Conservation (phyloP, 805 yeast genomes). For the Priceomyces carsonii region DNA sequence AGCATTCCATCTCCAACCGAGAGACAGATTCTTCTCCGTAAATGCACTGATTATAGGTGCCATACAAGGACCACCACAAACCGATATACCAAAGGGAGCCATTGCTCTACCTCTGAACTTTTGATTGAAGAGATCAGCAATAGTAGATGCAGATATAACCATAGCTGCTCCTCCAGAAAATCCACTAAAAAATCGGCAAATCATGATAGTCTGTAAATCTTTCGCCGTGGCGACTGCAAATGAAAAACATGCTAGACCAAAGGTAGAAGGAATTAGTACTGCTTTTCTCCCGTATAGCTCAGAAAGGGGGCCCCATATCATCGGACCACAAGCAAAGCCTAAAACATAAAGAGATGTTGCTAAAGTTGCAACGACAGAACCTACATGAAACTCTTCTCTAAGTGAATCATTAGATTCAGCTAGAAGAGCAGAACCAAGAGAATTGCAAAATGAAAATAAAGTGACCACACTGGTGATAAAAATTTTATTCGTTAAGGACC, state of each 20-base stretch:
- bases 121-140: constrained; percentile 21
- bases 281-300: constrained; percentile 71
- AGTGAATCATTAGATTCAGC: constrained; percentile 1
- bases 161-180: constrained; percentile 24
- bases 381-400: constrained; percentile 40
- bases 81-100: constrained; percentile 18
- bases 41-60: constrained; percentile 58
- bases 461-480: constrained; percentile 3
- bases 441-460: constrained; percentile 5
- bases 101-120: constrained; percentile 22
- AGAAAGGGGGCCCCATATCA: constrained; percentile 81
- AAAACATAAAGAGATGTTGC: constrained; percentile 73
- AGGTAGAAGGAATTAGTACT: constrained; percentile 54
- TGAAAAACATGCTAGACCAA: constrained; percentile 59
- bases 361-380: constrained; percentile 64
- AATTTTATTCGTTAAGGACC: constrained; percentile 1
- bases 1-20: constrained; percentile 85
- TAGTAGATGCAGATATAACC: constrained; percentile 24
- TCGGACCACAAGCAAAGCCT: constrained; percentile 87
- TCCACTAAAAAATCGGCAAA: constrained; percentile 24
- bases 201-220: constrained; percentile 22
- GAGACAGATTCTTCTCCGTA: constrained; percentile 50
- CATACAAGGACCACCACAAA: constrained; percentile 5
- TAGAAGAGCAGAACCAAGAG: constrained; percentile 4
- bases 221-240: constrained; percentile 38